Conservation (phyloP, 495 filamentous ascomycete species). For the Xylaria sp. region DNA sequence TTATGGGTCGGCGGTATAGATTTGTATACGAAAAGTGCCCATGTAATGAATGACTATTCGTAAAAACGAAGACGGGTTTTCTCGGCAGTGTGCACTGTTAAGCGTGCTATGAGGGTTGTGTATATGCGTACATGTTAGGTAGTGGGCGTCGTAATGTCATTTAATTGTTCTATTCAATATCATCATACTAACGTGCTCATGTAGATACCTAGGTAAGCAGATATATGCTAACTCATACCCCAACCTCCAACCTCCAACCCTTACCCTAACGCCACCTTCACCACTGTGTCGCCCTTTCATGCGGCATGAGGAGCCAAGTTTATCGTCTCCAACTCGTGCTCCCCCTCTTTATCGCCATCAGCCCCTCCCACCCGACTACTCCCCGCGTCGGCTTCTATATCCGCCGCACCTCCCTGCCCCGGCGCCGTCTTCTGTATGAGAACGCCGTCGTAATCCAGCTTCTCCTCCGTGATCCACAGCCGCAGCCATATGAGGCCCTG, state of each 20-base stretch:
- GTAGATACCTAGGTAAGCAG: background rate
- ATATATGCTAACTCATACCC: background rate
- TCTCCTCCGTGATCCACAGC: constrained; percentile 60
- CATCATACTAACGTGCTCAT: too few species aligned
- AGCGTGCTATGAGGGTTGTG: background rate
- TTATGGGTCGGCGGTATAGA: background rate
- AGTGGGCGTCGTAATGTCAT: too few species aligned
- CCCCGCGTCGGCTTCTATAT: background rate
- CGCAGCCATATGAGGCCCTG: constrained; percentile 55
- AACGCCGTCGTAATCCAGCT: constrained; percentile 54
- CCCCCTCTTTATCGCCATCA: constrained; percentile 3
- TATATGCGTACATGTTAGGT: background rate
- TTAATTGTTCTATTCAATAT: too few species aligned
- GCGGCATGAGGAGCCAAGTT: background rate
- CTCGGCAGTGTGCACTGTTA: background rate
- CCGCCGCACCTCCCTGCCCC: background rate
- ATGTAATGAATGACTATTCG: background rate
- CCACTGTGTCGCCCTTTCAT: background rate
- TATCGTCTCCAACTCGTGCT: background rate
- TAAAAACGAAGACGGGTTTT: background rate
- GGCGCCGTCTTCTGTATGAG: constrained; percentile 28
- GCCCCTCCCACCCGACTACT: background rate
- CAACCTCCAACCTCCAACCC: background rate
- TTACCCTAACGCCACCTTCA: background rate
- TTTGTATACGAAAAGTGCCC: background rate